Evolutionary conservation across 108 stramenopile species (phyloP), one percentile per base, ranked within the genome.

Genomic region (Cylindrotheca fusiformis): DNA sequence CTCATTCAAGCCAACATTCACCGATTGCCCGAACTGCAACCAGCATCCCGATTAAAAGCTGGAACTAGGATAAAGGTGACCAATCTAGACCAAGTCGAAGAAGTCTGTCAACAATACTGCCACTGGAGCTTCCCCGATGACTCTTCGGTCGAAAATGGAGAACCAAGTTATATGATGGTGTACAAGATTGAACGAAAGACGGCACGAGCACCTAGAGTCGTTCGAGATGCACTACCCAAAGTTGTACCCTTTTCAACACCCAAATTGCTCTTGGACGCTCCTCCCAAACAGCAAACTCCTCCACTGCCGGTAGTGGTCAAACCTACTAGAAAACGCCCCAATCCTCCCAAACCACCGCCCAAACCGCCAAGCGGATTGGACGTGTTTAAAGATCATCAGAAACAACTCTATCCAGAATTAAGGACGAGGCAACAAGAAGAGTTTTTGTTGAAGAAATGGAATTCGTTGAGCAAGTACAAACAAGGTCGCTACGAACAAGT

Each of bases 91-190:
- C 58, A 75, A 6, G 66, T 71, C 17, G 86, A 85, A 10, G 68
- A 74, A 27, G 68, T 77, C 5, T 76, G 72, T 50, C 66, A 82
- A 30, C 86, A 87, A 0, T 94, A 94, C 51, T 77, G 83, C 49
- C 93, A 94, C 52, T 94, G 93, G 93, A 85, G 86, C 6, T 94
- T 94, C 67, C 93, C 93, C 8, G 93, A 94, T 57, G 80, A 80
- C 26, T 71, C 83, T 10, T 25, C 62, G 48, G 69, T 82, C 14
- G 90, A 94, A 27, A 59, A 64, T 22, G 66, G 77, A n/a, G 90
- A 88, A 52, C 85, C 87, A 3, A 85, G 83, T 55, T 94, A 94
- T 61, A 91, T 94, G 93, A 90, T 94, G 93, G 89, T 81, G 4
- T 61, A 73, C 60, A 82, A 82, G 65, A 66, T 94, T 44, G 67